Evolutionary conservation across 2,329 filamentous ascomycete species (phyloP), one percentile per base, ranked within the genome.

Genomic region (Ophiocordyceps robertsii): DNA sequence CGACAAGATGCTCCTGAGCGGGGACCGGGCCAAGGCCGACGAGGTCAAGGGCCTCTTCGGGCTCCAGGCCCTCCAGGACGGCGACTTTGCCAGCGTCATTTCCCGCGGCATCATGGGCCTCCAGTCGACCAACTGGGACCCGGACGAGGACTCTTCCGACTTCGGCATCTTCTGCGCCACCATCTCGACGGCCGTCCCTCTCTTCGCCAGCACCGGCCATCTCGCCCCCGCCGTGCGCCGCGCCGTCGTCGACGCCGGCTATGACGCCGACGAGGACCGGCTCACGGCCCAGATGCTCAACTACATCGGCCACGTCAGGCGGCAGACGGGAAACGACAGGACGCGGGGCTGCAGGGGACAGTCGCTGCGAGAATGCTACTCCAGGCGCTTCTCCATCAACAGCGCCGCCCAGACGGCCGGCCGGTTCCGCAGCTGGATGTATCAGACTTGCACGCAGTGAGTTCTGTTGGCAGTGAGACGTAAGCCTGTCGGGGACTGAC

Each of bases 381-480:
- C 58, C 0, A 44, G 47, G n/a, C 54, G 52, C 1, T 48, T 51
- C 1, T 30, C 39, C 2, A 41, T 51, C 16, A 44, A 56, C 16
- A 46, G 49, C 14, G 55, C 47, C 0, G 46, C 45, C 3, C 43
- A 61, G 1, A 11, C 51, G 1, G 50, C 53, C 6, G 44, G 49
- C 5, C 44, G 40, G 41, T 32, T 43, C 53, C 61, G 70, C 0
- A 57, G 65, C 21, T 76, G 72, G 72, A 51, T 59, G 1, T 76
- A 70, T 50, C 73, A 76, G 46, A 69, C 67, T 33, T 76, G 72
- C 60, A 74, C 70, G 6, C 66, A 76, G 63, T 72, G 55, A 56
- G 65, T 56, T 7, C 7, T 2, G 6, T 29, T 4, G 32, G 30
- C 19, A 3, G 11, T 11, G 17, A 9, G 7, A 11, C 3, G 4